These are phyloP conservation scores for Dipteronia sinensis DNA, from an alignment of 345 rosid genomes.

Conservation along the genomic window DNA sequence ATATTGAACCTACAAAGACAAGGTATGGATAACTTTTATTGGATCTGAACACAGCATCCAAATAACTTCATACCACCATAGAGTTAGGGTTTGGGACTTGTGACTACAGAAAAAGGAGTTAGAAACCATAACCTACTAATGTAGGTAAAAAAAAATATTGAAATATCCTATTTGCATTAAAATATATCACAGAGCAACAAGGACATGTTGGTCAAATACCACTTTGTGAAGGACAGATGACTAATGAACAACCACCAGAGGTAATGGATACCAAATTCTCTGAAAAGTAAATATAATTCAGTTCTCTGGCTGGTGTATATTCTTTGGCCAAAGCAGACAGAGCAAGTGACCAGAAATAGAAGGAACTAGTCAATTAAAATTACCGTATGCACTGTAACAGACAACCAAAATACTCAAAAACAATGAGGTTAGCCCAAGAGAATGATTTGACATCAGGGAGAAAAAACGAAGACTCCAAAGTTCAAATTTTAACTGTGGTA, in stretches of 20 bases:
- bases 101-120: not conserved
- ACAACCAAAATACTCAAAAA: not conserved
- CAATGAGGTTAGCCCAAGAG: not conserved
- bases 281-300: not conserved
- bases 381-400: not conserved
- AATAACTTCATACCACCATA: not conserved
- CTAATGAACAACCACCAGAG: not conserved
- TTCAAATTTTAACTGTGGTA: not conserved
- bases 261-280: not conserved
- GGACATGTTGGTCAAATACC: not conserved
- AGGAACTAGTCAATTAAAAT: not conserved
- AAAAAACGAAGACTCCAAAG: not conserved
- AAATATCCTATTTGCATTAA: not conserved
- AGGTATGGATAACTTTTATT: not conserved
- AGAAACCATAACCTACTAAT: not conserved
- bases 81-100: not conserved
- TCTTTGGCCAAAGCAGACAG: not conserved
- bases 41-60: not conserved
- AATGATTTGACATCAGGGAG: not conserved
- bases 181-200: not conserved
- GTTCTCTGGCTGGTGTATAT: not conserved
- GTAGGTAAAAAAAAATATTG: not conserved
- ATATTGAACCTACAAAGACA: not conserved
- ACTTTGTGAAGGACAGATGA: not conserved
- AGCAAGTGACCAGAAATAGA: not conserved